A percentile compares a stretch with the other conserved stretches of the same genome.
Conservation (phyloP, 805 yeast species). For the Ogataea degrootiae region DNA sequence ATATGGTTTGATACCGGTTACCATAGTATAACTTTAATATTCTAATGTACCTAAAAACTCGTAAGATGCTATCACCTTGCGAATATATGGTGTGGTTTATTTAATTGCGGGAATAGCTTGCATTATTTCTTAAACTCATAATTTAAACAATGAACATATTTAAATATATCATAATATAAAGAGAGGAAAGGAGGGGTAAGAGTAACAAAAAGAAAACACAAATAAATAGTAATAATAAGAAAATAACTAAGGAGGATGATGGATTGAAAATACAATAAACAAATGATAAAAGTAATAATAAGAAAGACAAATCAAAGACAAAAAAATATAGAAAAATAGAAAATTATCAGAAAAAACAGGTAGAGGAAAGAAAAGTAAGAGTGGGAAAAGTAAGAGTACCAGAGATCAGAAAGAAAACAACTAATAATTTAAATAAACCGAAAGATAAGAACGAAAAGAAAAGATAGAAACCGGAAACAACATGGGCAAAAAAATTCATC, state of each 20-base stretch:
- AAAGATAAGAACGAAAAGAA: conserved; percentile 1
- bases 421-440: background rate
- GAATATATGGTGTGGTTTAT: no score
- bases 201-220: conserved; percentile 2
- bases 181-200: background rate
- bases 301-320: background rate
- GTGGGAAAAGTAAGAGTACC: background rate
- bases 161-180: background rate
- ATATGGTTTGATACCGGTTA: no score
- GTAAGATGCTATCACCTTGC: no score
- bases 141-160: no score
- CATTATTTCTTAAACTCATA: no score
- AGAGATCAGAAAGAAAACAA: conserved; percentile 1
- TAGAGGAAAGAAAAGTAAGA: background rate
- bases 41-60: no score
- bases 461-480: conserved; percentile 1
- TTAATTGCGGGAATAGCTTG: no score
- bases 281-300: background rate
- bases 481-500: background rate
- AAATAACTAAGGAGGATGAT: background rate
- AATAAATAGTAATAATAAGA: conserved; percentile 1
- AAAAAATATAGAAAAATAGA: background rate
- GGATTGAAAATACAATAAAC: background rate
- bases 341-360: background rate
- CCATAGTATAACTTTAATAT: no score